phyloP scores from a whole-genome alignment of 1,139 yeast genomes.

The Suhomyces coccinellae region DNA sequence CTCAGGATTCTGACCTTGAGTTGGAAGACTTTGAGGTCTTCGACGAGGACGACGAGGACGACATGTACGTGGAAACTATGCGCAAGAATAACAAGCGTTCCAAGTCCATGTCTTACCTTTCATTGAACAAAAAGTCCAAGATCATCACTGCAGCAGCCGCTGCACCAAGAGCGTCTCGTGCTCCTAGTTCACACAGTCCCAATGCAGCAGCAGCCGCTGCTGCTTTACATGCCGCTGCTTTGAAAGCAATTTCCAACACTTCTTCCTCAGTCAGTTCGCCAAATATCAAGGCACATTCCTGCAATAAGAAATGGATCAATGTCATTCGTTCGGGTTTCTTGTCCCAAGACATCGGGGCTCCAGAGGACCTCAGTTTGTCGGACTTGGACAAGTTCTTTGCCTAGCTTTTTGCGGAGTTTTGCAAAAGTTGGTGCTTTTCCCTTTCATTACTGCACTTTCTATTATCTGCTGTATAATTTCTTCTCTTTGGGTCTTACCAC shows the following conservation, averaged over 20 bases:
- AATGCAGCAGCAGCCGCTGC: slow-evolving; percentile 73
- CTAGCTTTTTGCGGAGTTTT: no score
- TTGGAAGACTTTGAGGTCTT: slow-evolving; percentile 50
- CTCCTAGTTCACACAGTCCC: slow-evolving; percentile 56
- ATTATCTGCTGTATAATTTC: slow-evolving; percentile 7
- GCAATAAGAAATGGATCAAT: slow-evolving; percentile 63
- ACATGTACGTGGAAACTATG: slow-evolving; percentile 25
- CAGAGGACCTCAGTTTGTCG: slow-evolving; percentile 72
- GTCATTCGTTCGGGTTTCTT: slow-evolving; percentile 73
- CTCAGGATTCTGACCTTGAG: slow-evolving; percentile 30
- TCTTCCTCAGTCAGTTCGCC: slow-evolving; percentile 31
- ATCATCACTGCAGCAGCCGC: slow-evolving; percentile 77
- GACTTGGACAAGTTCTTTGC: slow-evolving; percentile 66
- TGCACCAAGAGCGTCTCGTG: slow-evolving; percentile 73
- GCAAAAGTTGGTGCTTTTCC: no score
- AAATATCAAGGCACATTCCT: slow-evolving; percentile 8
- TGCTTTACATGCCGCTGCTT: slow-evolving; percentile 71
- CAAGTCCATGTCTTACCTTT: slow-evolving; percentile 59
- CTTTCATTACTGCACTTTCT: slow-evolving; percentile 5
- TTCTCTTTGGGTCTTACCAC: slow-evolving; percentile 11
- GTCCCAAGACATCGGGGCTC: slow-evolving; percentile 72
- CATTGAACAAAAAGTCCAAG: slow-evolving; percentile 51
- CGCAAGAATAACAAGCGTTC: slow-evolving; percentile 56
- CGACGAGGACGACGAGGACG: slow-evolving; percentile 37
- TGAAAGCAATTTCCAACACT: slow-evolving; percentile 47